These are phyloP conservation scores for Lichtheimia corymbifera DNA, from an alignment of 371 early-diverging fungal genomes.

Conservation along the genomic window DNA sequence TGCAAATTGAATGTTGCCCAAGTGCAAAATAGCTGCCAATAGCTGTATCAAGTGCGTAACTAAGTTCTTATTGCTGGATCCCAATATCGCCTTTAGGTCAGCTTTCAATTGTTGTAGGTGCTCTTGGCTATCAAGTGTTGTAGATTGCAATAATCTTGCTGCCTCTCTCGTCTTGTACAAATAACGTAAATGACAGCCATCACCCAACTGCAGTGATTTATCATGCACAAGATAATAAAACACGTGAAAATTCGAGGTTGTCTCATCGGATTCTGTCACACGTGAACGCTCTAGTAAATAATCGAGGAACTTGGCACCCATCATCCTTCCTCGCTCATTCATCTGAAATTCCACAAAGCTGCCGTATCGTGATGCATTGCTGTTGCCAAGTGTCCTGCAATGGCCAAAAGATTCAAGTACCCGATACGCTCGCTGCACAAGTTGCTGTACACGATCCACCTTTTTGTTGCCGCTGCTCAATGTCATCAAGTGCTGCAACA, in stretches of 20 bases:
- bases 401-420: slow-evolving; percentile 86
- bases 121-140: slow-evolving; percentile 4
- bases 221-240: slow-evolving; percentile 82
- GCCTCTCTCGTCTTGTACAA: slow-evolving; percentile 15
- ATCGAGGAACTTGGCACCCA: slow-evolving; percentile 84
- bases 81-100: slow-evolving; percentile 72
- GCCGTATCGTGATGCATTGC: slow-evolving; percentile 85
- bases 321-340: slow-evolving; percentile 82
- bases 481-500: slow-evolving; percentile 66
- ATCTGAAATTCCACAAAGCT: slow-evolving; percentile 89
- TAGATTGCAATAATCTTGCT: background rate
- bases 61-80: slow-evolving; percentile 67
- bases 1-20: slow-evolving; percentile 85
- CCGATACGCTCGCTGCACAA: slow-evolving; percentile 62
- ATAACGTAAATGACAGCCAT: slow-evolving; percentile 13
- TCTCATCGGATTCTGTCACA: slow-evolving; percentile 54
- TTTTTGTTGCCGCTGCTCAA: slow-evolving; percentile 69
- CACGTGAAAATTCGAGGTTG: slow-evolving; percentile 88
- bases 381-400: slow-evolving; percentile 71
- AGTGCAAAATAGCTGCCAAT: slow-evolving; percentile 82
- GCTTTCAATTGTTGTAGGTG: slow-evolving; percentile 54
- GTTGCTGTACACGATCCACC: slow-evolving; percentile 70
- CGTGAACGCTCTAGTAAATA: slow-evolving; percentile 87
- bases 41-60: slow-evolving; percentile 80
- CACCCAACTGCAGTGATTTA: slow-evolving; percentile 38